Base-by-base conservation (phyloP, 2,329 filamentous ascomycete genomes). In the Cordyceps fumosorosea region DNA sequence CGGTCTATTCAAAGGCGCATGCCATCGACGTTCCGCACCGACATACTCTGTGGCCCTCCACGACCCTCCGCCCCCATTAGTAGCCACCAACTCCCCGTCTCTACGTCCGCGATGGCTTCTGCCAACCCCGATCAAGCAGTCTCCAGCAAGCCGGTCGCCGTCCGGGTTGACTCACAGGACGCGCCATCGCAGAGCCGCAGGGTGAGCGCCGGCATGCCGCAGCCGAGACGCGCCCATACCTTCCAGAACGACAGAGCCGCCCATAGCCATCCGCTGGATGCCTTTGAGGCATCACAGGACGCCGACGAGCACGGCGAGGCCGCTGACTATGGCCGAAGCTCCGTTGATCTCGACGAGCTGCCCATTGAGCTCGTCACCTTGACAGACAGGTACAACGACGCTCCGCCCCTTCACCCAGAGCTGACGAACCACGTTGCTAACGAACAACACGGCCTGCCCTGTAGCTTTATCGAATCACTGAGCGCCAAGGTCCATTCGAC, bases 341-440 rank as follows among this genome's bases (percentile, higher is more conserved):
- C 89, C 3, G 84, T 90, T 65, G 88, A 90, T 62, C 88, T 95
- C 65, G 91, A 96, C 69, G 90, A 96, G 70, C 85, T 99, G 48
- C 95, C 95, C 16, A 95, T 97, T 69, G 95, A 99, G 81, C 84
- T 99, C 63, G 84, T 95, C 63, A 95, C 91, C 74, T 78, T 97
- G 71, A 91, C 89, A 22, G 93, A 98, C 75, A 90, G 90, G 91
- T 92, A 79, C 18, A 11, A 52, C 20, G 5, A 44, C 24, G 29
- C 29, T 7, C 5, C 32, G 24, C 26, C 34, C 12, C 44, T 20
- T 7, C 18, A 6, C 34, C n/a, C 12, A 22, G 14, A n/a, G 16
- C 22, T 18, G 16, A 29, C 12, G 22, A 26, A 11, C 29, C 29
- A 32, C 12, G 26, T 4, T 34, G 44, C 54, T 55, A 50, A 56